phyloP scores from a whole-genome alignment of 1,139 yeast species.

The Yamadazyma dendronema region DNA sequence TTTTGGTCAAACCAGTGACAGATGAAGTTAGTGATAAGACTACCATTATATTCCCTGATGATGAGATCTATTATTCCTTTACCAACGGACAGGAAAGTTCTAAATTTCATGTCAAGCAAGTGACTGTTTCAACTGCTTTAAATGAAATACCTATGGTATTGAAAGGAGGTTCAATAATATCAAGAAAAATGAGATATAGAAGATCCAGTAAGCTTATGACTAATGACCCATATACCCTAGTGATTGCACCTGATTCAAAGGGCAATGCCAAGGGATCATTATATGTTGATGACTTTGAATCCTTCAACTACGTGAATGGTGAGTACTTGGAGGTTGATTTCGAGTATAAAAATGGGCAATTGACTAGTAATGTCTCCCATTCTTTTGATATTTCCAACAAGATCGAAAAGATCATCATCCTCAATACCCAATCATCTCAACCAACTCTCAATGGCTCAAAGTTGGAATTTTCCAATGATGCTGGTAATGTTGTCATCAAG shows the following conservation, averaged over 20 bases:
- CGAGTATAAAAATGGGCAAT: slow-evolving; percentile 7
- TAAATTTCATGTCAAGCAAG: slow-evolving; percentile 15
- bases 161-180: slow-evolving; percentile 74
- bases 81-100: slow-evolving; percentile 30
- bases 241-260: slow-evolving; percentile 54
- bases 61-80: slow-evolving; percentile 59
- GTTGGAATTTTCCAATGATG: slow-evolving; percentile 6
- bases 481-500: slow-evolving; percentile 36
- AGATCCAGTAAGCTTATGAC: slow-evolving; percentile 76
- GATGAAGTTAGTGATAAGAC: slow-evolving; percentile 48
- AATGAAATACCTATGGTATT: slow-evolving; percentile 69
- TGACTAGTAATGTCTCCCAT: slow-evolving; percentile 9
- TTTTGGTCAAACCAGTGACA: slow-evolving; percentile 81
- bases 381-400: slow-evolving; percentile 22
- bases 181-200: slow-evolving; percentile 71
- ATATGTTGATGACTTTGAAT: slow-evolving; percentile 83
- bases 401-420: slow-evolving; percentile 61
- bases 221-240: slow-evolving; percentile 79
- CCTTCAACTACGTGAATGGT: slow-evolving; percentile 56
- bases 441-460: slow-evolving; percentile 35
- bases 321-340: slow-evolving; percentile 46
- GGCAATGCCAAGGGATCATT: slow-evolving; percentile 54
- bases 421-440: slow-evolving; percentile 31
- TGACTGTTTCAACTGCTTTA: slow-evolving; percentile 43
- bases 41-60: slow-evolving; percentile 63